Base-by-base conservation (phyloP, 257 asterid species). In the Solanum chmielewskii region DNA sequence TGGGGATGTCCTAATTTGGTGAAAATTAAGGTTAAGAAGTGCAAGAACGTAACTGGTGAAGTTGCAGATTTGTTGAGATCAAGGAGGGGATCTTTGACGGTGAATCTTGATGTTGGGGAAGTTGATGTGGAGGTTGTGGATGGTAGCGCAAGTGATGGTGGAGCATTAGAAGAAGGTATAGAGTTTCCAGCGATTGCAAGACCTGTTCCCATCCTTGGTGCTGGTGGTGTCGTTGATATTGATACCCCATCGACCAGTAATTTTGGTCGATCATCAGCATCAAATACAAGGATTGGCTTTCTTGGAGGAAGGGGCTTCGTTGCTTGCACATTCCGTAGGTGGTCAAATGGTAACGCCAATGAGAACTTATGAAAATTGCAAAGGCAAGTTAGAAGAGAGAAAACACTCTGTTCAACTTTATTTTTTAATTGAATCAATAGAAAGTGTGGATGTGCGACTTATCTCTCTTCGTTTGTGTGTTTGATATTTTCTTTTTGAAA, bases 1-100 rank as follows among this genome's bases (percentile, higher is more conserved):
- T 90, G 56, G 90, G 97, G 98, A 25, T 94, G 98, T 86, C 98
- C 98, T 1, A 94, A 94, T 92, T 88, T 96, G 89, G 96, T 94
- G 85, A 96, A 96, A 91, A 93, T 96, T 52, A 96, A 96, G 86
- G 96, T 96, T 64, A 96, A 93, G 92, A 96, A 96, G 88, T 94
- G 99, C 73, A 92, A 92, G 84, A 93, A 95, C 16, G 96, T 96
- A 7, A 94, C 97, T 0, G 81, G 93, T 39, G 96, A 91, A 25
- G 91, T 88, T 33, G 96, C 93, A 21, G 96, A 90, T 87, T 92
- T 91, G 92, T 89, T 96, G 88, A 94, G 94, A 91, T 93, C 92
- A 1, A 91, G 92, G 90, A 93, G 98, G 91, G 89, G 86, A 29
- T 87, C 92, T 16, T 84, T 96, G 86, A 88, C 91, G 0, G 94